A percentile compares a stretch with the other conserved stretches of the same genome.
Evolutionary conservation across 1,139 yeast species (phyloP).

Genomic region (Yamadazyma sp.): DNA sequence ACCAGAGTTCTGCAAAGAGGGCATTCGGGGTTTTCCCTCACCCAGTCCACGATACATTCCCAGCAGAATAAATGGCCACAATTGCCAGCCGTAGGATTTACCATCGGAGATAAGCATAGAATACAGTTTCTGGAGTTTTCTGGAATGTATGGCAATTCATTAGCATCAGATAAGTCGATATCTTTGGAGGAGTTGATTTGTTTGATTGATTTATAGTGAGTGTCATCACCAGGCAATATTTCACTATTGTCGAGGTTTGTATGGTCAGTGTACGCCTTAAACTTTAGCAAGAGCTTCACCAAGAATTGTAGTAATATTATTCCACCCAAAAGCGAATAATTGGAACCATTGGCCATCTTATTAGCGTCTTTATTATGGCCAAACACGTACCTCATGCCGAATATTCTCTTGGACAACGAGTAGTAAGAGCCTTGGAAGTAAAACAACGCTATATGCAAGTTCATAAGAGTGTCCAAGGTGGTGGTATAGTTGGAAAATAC

Average conservation of each 20-base stretch:
- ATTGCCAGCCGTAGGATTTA: constrained; percentile 77
- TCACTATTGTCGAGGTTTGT: constrained; percentile 16
- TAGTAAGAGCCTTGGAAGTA: constrained; percentile 82
- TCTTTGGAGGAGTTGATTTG: constrained; percentile 23
- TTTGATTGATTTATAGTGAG: constrained; percentile 16
- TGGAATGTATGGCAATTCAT: constrained; percentile 66
- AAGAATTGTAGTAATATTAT: constrained; percentile 62
- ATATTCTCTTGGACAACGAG: constrained; percentile 69
- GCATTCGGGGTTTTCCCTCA: constrained; percentile 83
- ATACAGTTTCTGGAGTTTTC: constrained; percentile 73
- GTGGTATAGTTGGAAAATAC: constrained; percentile 40
- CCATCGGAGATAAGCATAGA: constrained; percentile 79
- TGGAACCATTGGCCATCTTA: constrained; percentile 46
- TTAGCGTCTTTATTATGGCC: constrained; percentile 58
- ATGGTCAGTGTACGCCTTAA: constrained; percentile 29
- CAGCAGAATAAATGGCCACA: constrained; percentile 96
- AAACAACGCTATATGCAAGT: constrained; percentile 75
- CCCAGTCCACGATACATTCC: constrained; percentile 89
- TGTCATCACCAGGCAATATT: constrained; percentile 9
- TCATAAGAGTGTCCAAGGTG: constrained; percentile 52
- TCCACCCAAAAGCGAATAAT: constrained; percentile 77
- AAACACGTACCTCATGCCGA: constrained; percentile 77
- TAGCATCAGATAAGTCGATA: constrained; percentile 54
- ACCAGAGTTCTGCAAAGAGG: constrained; percentile 85
- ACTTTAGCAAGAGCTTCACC: constrained; percentile 42